Percentiles rank a stretch among this genome's conserved stretches.
These are phyloP conservation scores for Emergomyces orientalis DNA, from an alignment of 2,329 filamentous ascomycete genomes.

Conservation along the genomic window DNA sequence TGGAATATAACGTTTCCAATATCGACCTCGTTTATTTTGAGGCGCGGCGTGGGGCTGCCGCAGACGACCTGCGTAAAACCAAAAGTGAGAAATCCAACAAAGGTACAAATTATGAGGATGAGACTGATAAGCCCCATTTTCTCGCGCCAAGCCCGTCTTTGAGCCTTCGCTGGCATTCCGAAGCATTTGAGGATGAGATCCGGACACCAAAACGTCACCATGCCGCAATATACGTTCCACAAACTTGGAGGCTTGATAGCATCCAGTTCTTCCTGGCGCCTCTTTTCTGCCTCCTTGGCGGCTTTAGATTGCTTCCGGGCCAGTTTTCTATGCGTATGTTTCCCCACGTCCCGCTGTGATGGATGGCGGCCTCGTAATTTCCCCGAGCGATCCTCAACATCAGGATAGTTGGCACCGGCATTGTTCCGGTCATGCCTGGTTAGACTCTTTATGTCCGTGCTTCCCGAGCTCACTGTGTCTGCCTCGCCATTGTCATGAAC, in stretches of 20 bases:
- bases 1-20: slow-evolving; percentile 92
- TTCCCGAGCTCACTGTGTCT: slow-evolving; percentile 54
- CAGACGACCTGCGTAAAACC: slow-evolving; percentile 90
- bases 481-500: slow-evolving; percentile 56
- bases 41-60: slow-evolving; percentile 57
- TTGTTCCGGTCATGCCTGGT: slow-evolving; percentile 20
- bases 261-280: slow-evolving; percentile 51
- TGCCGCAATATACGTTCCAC: slow-evolving; percentile 92
- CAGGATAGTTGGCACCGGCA: slow-evolving; percentile 18
- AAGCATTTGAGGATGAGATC: slow-evolving; percentile 76
- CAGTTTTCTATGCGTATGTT: slow-evolving; percentile 49
- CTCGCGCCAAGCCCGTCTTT: slow-evolving; percentile 90
- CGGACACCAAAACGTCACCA: slow-evolving; percentile 91
- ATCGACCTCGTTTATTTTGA: slow-evolving; percentile 74
- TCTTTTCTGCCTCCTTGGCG: slow-evolving; percentile 47
- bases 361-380: slow-evolving; percentile 19
- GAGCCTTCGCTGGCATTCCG: slow-evolving; percentile 73
- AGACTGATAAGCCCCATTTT: slow-evolving; percentile 96
- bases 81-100: slow-evolving; percentile 93
- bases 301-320: slow-evolving; percentile 53
- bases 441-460: slow-evolving; percentile 44
- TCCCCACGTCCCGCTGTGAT: slow-evolving; percentile 15
- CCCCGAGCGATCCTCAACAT: slow-evolving; percentile 24
- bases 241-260: slow-evolving; percentile 68
- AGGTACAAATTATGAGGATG: slow-evolving; percentile 74